Percentiles rank a stretch among this genome's conserved stretches.
phyloP scores from a whole-genome alignment of 768 basidiomycete genomes.

The Paxillus involutus region DNA sequence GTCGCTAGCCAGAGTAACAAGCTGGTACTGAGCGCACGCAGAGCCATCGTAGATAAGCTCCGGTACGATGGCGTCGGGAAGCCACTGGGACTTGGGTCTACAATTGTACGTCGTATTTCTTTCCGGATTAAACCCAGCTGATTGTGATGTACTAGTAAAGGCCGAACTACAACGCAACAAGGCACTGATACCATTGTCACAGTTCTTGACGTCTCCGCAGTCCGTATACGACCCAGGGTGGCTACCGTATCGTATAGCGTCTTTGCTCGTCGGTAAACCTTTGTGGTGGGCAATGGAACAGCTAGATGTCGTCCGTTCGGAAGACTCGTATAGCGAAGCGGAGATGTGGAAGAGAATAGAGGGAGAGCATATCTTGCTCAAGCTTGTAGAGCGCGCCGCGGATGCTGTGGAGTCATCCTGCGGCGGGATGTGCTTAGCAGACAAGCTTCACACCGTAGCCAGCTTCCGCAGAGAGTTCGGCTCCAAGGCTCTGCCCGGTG shows the following conservation, averaged over 20 bases:
- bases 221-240: constrained; percentile 72
- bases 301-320: constrained; percentile 63
- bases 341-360: constrained; percentile 56
- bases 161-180: constrained; percentile 55
- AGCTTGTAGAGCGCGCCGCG: constrained; percentile 66
- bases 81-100: constrained; percentile 67
- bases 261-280: constrained; percentile 73
- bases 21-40: constrained; percentile 59
- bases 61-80: constrained; percentile 71
- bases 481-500: constrained; percentile 36
- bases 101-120: constrained; percentile 58
- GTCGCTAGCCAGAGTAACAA: constrained; percentile 38
- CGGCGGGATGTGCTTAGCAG: constrained; percentile 48
- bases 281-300: constrained; percentile 88
- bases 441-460: constrained; percentile 59
- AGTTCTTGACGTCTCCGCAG: constrained; percentile 54
- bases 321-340: constrained; percentile 49
- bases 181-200: constrained; percentile 45
- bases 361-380: constrained; percentile 72
- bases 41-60: constrained; percentile 55
- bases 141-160: constrained; percentile 55
- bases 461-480: constrained; percentile 64
- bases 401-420: constrained; percentile 49
- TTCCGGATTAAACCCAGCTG: constrained; percentile 16
- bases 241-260: constrained; percentile 66